Evolutionary conservation across 345 rosid species (phyloP).

Genomic region (Populus tremula): DNA sequence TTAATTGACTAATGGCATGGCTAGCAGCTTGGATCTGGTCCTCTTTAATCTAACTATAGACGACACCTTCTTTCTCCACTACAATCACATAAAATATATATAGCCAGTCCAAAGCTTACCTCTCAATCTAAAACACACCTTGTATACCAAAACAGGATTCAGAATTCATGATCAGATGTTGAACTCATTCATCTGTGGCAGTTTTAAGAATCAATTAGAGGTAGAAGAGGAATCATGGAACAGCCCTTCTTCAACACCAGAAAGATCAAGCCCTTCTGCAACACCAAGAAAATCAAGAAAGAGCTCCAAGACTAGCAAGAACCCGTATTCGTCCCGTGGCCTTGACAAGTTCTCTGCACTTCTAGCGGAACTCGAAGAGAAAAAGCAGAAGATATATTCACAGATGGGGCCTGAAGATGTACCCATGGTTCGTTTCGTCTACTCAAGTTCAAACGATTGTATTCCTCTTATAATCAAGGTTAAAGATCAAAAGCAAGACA

Average conservation of each 20-base stretch:
- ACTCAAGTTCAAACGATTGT: conserved; percentile 35
- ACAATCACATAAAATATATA: background rate
- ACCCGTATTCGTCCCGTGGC: conserved; percentile 71
- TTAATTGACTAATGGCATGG: conserved; percentile 14
- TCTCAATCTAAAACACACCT: background rate
- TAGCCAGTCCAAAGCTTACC: background rate
- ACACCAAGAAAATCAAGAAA: conserved; percentile 42
- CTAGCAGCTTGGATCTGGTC: conserved; percentile 22
- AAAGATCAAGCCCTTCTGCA: conserved; percentile 6
- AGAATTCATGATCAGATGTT: conserved; percentile 20
- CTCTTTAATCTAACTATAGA: background rate
- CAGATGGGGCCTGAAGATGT: conserved; percentile 41
- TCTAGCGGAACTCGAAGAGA: conserved; percentile 55
- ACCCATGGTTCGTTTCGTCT: conserved; percentile 56
- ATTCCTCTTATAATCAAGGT: conserved; percentile 59
- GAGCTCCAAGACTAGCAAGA: conserved; percentile 32
- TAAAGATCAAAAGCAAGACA: conserved; percentile 33
- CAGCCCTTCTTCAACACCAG: conserved; percentile 26
- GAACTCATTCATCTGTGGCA: conserved; percentile 40
- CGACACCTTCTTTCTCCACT: background rate
- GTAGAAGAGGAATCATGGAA: conserved; percentile 15
- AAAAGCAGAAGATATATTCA: conserved; percentile 52
- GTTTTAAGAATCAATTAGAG: conserved; percentile 25
- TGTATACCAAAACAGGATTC: background rate
- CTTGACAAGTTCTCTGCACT: conserved; percentile 74